These are phyloP conservation scores for Lachancea sp. DNA, from an alignment of 805 yeast genomes.

Conservation along the genomic window DNA sequence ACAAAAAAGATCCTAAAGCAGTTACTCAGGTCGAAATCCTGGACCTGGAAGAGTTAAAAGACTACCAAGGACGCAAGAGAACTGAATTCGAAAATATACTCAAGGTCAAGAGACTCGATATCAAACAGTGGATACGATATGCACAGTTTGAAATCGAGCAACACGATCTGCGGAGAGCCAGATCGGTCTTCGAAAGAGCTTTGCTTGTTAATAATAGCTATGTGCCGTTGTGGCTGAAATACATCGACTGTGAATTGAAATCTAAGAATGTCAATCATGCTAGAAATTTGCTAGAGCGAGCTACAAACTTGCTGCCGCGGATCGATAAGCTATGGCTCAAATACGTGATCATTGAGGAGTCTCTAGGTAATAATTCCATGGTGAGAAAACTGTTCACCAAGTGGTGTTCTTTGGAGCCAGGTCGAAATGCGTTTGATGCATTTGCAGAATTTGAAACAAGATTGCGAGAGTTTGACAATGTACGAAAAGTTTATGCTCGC, in stretches of 20 bases:
- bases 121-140: conserved; percentile 87
- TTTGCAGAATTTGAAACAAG: conserved; percentile 68
- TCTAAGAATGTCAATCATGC: conserved; percentile 79
- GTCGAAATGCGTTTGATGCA: conserved; percentile 61
- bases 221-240: conserved; percentile 81
- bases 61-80: conserved; percentile 69
- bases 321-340: conserved; percentile 83
- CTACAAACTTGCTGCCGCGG: conserved; percentile 64
- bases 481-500: conserved; percentile 50
- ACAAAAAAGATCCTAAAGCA: conserved; percentile 33
- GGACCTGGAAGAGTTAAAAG: conserved; percentile 76
- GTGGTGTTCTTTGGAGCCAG: conserved; percentile 81
- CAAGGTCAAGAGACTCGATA: conserved; percentile 72
- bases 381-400: conserved; percentile 62
- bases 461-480: conserved; percentile 51
- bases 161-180: conserved; percentile 68
- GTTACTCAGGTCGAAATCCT: conserved; percentile 40
- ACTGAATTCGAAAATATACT: conserved; percentile 82
- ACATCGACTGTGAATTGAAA: conserved; percentile 71
- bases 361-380: conserved; percentile 54
- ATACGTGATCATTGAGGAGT: conserved; percentile 77
- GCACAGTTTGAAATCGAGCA: conserved; percentile 83
- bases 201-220: conserved; percentile 66
- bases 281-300: conserved; percentile 74
- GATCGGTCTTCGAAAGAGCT: conserved; percentile 86